Evolutionary conservation across 169 alveolate species (phyloP), one percentile per base, ranked within the genome.

Genomic region (Cryptosporidium baileyi): DNA sequence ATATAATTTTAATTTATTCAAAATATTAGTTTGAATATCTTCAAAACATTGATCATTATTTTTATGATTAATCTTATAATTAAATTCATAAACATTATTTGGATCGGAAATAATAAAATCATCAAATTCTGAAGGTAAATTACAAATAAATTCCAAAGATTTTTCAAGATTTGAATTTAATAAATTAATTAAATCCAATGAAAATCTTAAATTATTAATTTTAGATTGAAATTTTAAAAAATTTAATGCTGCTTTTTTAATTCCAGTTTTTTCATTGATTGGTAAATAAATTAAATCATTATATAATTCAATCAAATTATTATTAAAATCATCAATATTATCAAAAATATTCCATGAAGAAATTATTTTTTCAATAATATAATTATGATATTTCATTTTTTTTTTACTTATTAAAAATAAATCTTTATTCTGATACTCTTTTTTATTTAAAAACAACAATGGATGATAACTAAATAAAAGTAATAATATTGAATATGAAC

Each of bases 391-490:
- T 41, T 11, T 22, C 60, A 17, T 38, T 19, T 43, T 19, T 4
- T 44, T 9, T 9, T 9, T 62, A 22, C 8, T 62, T 24, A n/a
- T 6, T 47, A n/a, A 6, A 4, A 8, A 3, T 11, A 1, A 17
- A 22, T 17, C 11, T 43, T 24, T 9, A 0, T 9, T 7, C 7
- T 1, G 0, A 7, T 3, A 28, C 3, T 49, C 26, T 34, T 13
- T 47, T 19, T 5, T 11, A 34, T 57, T 26, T 38, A 22, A 36
- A 61, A 22, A 61, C 24, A 63, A 0, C 59, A 74, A 34, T 22
- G 85, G 85, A 74, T 74, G 85, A 26, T 40, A 74, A 38, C 65
- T 54, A 19, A 67, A 74, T 32, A 74, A 45, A 34, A 74, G 30
- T n/a, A 74, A 74, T 17, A 74, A 5, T 2, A 26, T 7, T 30